A percentile compares a stretch with the other conserved stretches of the same genome.
phyloP scores from a whole-genome alignment of 2,329 filamentous ascomycete genomes.

The Monilinia vaccinii-corymbosi region DNA sequence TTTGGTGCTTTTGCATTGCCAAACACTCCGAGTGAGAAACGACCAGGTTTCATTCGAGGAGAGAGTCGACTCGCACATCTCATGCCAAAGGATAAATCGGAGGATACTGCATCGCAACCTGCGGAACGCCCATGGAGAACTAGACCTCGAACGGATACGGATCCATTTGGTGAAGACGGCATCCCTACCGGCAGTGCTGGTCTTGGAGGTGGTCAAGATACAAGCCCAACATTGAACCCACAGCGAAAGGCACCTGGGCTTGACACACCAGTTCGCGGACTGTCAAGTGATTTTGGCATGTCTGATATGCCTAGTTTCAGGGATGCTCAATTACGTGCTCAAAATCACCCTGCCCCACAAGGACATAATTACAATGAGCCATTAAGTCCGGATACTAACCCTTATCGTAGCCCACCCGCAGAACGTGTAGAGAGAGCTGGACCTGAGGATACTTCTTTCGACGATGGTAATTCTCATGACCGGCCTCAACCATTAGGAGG shows the following conservation, averaged over 20 bases:
- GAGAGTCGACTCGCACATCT: slow-evolving; percentile 82
- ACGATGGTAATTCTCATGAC: slow-evolving; percentile 33
- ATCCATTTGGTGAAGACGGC: slow-evolving; percentile 62
- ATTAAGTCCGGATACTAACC: slow-evolving; percentile 90
- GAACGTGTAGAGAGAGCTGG: slow-evolving; percentile 44
- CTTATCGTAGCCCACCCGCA: slow-evolving; percentile 82
- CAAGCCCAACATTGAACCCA: slow-evolving; percentile 41
- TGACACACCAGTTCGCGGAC: slow-evolving; percentile 34
- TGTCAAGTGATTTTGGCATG: slow-evolving; percentile 52
- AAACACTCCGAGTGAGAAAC: slow-evolving; percentile 59
- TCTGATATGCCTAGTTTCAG: slow-evolving; percentile 48
- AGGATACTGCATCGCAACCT: slow-evolving; percentile 49
- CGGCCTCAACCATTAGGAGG: slow-evolving; percentile 44
- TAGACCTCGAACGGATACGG: slow-evolving; percentile 61
- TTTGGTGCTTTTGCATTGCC: slow-evolving; percentile 85
- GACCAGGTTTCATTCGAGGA: slow-evolving; percentile 54
- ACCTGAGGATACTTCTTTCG: slow-evolving; percentile 34
- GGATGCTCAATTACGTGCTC: slow-evolving; percentile 40
- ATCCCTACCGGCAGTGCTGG: slow-evolving; percentile 58
- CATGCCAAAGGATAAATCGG: slow-evolving; percentile 66
- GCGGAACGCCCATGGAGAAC: slow-evolving; percentile 48
- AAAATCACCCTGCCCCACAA: slow-evolving; percentile 33
- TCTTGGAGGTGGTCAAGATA: slow-evolving; percentile 66
- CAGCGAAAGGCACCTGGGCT: slow-evolving; percentile 35
- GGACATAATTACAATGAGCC: slow-evolving; percentile 49